A percentile compares a stretch with the other conserved stretches of the same genome.
Evolutionary conservation across 2,329 filamentous ascomycete species (phyloP).

Genomic region (Domatiomyces catenatus): DNA sequence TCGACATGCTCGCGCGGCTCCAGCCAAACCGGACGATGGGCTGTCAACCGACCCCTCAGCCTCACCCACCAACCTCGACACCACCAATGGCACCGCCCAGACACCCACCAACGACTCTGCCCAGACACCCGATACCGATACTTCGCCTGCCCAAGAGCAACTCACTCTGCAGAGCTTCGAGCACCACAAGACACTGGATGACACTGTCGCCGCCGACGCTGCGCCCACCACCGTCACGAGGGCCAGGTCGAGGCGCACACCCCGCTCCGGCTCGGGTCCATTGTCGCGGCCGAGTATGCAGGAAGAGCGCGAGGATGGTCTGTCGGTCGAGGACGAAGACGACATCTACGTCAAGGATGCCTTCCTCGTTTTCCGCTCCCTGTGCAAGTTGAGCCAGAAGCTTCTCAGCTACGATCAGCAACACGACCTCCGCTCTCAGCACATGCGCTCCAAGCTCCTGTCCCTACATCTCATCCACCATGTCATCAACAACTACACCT

Average conservation of each 20-base stretch:
- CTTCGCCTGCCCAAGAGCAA: conserved; percentile 30
- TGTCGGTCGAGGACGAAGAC: conserved; percentile 47
- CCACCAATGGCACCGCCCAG: conserved; percentile 7
- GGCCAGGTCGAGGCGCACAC: conserved; percentile 31
- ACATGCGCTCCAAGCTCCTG: conserved; percentile 92
- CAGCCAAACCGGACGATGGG: conserved; percentile 19
- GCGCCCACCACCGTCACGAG: conserved; percentile 52
- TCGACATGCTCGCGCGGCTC: conserved; percentile 55
- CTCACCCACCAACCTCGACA: conserved; percentile 19
- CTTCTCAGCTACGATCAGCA: conserved; percentile 76
- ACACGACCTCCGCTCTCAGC: conserved; percentile 80
- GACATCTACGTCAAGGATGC: conserved; percentile 95
- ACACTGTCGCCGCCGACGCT: conserved; percentile 49
- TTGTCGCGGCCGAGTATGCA: conserved; percentile 20
- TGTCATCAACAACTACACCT: conserved; percentile 82
- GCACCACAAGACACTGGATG: conserved; percentile 50
- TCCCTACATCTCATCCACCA: conserved; percentile 93
- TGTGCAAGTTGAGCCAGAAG: conserved; percentile 96
- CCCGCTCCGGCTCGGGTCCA: conserved; percentile 31
- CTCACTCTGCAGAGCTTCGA: conserved; percentile 56
- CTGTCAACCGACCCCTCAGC: conserved; percentile 9
- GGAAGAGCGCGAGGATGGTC: conserved; percentile 28
- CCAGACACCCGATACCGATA: conserved; percentile 19
- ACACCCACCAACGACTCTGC: conserved; percentile 20
- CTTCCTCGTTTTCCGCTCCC: conserved; percentile 90